Evolutionary conservation across 1,284 basidiomycete genomes (phyloP), one percentile per base, ranked within the genome.

Genomic region (Microbotryomycetes sp.): DNA sequence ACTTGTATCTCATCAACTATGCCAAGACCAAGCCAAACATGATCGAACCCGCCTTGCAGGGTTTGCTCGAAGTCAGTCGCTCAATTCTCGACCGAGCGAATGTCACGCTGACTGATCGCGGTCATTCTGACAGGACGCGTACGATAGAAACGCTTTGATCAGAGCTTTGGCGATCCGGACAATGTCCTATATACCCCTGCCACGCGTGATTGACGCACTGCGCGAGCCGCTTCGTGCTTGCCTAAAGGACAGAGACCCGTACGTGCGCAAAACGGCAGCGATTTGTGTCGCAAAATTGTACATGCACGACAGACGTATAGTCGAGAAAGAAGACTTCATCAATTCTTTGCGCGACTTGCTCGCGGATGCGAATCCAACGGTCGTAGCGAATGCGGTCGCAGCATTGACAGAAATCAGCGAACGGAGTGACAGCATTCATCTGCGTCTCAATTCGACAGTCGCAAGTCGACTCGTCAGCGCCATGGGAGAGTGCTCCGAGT

Each of bases 221-320:
- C 80, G 84, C 57, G 91, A 94, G 62, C 91, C 89, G 53, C 78
- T 96, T 46, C 83, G 89, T 57, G 89, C 92, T 72, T 87, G 87
- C 64, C 80, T 96, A 52, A 89, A 89, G 71, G 91, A 96, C 73
- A 80, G 85, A 18, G 91, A 96, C 73, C 88, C 92, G 9, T 94
- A 94, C 75, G 91, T 96, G n/a, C 87, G 91, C 61, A 96, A 96
- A 78, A 96, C 91, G 2, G 90, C 91, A 23, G 91, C 91, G 0
- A 91, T 94, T 46, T 92, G 74, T 66, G 91, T 96, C 11, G 91
- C 88, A 5, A 96, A 96, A 74, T 79, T 96, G 28, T 94, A 91
- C 73, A 82, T 84, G 52, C 85, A 89, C 41, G 91, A 96, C 74
- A 85, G 88, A 24, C 81, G 86, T 48, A 82, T 86, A 70, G 88